A percentile compares a stretch with the other conserved stretches of the same genome.
Evolutionary conservation across 2,329 filamentous ascomycete genomes (phyloP).

Genomic region (Emericellopsis cladophorae): DNA sequence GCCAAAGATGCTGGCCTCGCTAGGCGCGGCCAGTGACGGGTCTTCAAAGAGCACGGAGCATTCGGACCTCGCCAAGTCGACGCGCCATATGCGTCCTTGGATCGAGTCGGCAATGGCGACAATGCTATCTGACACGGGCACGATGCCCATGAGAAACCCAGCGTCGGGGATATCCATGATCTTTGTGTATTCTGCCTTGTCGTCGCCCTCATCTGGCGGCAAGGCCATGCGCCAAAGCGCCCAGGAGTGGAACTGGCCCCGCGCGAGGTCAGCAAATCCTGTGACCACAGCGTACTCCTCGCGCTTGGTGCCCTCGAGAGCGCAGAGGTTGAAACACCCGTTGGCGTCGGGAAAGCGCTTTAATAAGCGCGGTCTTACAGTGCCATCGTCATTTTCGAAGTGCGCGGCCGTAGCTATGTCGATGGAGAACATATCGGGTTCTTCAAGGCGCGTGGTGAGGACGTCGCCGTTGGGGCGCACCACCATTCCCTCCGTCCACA

Average conservation of each 20-base stretch:
- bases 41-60: slow-evolving; percentile 1
- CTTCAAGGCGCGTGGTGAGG: slow-evolving; percentile 1
- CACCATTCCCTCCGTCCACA: slow-evolving; percentile 2
- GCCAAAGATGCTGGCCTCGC: slow-evolving; percentile 4
- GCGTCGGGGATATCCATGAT: slow-evolving; percentile 2
- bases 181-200: slow-evolving; percentile 1
- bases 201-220: neutral
- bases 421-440: slow-evolving; percentile 2
- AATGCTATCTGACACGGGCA: slow-evolving; percentile 1
- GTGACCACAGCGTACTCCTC: slow-evolving; percentile 5
- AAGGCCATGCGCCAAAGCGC: slow-evolving; percentile 3
- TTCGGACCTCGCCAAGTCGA: slow-evolving; percentile 1
- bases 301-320: neutral
- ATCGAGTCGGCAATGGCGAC: slow-evolving; percentile 2
- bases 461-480: slow-evolving; percentile 2
- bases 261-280: slow-evolving; percentile 2
- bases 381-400: neutral
- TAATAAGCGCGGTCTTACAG: neutral
- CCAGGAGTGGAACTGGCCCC: slow-evolving; percentile 2
- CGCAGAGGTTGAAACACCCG: slow-evolving; percentile 4
- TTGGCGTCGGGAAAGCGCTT: slow-evolving; percentile 3
- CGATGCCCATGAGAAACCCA: slow-evolving; percentile 2
- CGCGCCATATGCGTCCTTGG: slow-evolving; percentile 2
- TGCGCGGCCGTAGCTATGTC: neutral
- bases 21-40: neutral